Evolutionary conservation across 192 early-diverging fungal species (phyloP).

Genomic region (Mycoemilia scoparia): DNA sequence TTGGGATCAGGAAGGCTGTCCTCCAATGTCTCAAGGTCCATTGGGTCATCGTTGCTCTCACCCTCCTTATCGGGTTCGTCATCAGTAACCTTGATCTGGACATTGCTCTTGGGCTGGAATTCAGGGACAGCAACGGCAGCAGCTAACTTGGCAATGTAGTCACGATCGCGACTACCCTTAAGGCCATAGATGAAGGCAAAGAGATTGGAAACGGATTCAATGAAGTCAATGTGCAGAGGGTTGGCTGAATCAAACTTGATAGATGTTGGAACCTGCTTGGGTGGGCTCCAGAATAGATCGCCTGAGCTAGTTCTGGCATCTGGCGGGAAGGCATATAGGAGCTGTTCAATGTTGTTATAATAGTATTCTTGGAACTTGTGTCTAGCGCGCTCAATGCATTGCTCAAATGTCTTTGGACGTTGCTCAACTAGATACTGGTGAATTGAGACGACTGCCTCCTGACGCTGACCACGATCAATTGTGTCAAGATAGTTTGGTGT

Average conservation of each 20-base stretch:
- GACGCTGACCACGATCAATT: conserved; percentile 36
- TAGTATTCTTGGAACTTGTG: conserved; percentile 83
- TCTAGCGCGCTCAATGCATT: conserved; percentile 86
- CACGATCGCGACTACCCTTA: conserved; percentile 57
- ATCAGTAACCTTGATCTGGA: conserved; percentile 92
- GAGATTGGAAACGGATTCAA: conserved; percentile 79
- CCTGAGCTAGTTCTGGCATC: conserved; percentile 81
- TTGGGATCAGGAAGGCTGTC: conserved; percentile 55
- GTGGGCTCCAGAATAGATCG: conserved; percentile 88
- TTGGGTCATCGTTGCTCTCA: conserved; percentile 5
- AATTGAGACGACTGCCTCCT: conserved; percentile 62
- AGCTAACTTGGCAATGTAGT: conserved; percentile 44
- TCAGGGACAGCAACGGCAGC: conserved; percentile 46
- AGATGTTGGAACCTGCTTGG: conserved; percentile 81
- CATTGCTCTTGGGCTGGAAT: conserved; percentile 78
- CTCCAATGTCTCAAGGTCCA: conserved; percentile 46
- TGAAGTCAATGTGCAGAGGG: conserved; percentile 69
- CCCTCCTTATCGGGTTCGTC: conserved; percentile 45
- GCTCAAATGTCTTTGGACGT: conserved; percentile 71
- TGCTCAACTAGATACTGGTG: conserved; percentile 54
- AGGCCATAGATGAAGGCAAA: conserved; percentile 94
- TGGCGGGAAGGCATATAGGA: conserved; percentile 92
- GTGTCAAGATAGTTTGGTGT: conserved; percentile 67
- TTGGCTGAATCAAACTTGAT: conserved; percentile 55
- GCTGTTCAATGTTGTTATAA: conserved; percentile 82